A percentile compares a stretch with the other conserved stretches of the same genome.
phyloP scores from a whole-genome alignment of 2,329 filamentous ascomycete genomes.

The Diaporthe longicolla region DNA sequence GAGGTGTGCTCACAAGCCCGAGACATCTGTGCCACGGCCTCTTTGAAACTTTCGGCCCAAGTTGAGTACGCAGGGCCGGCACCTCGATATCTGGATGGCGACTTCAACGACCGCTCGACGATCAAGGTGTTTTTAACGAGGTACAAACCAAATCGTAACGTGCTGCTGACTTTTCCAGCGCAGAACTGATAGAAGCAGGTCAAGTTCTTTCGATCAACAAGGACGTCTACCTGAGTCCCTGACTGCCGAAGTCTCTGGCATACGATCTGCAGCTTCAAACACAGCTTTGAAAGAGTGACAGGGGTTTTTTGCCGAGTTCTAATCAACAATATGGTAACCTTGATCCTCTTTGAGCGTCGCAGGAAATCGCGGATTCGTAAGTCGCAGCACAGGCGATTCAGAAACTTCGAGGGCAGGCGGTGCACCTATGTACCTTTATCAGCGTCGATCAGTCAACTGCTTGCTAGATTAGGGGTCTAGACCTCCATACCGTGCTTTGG shows the following conservation, averaged over 20 bases:
- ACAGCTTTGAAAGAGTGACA: slow-evolving; percentile 48
- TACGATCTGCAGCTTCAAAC: slow-evolving; percentile 47
- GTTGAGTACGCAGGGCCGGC: neutral
- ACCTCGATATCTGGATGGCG: neutral
- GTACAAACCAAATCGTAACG: slow-evolving; percentile 27
- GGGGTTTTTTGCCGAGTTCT: slow-evolving; percentile 3
- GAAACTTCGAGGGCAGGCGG: neutral
- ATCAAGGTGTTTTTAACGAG: slow-evolving; percentile 31
- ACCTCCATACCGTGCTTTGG: too few relatives aligned
- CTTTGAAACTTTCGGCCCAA: slow-evolving; percentile 32
- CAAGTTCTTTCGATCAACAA: slow-evolving; percentile 48
- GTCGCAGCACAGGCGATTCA: too few relatives aligned
- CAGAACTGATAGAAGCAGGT: slow-evolving; percentile 48
- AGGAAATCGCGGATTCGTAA: neutral
- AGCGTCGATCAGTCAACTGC: neutral
- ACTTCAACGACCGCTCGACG: slow-evolving; percentile 26
- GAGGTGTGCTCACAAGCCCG: neutral
- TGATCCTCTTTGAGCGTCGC: neutral
- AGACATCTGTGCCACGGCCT: neutral
- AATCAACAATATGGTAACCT: slow-evolving; percentile 11
- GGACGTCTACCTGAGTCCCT: slow-evolving; percentile 47
- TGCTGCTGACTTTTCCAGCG: slow-evolving; percentile 1
- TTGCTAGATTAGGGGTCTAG: too few relatives aligned
- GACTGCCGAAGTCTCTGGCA: slow-evolving; percentile 42
- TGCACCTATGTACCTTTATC: neutral